Conservation (phyloP, 2,329 filamentous ascomycete species). For the Trichophyton schoenleinii region DNA sequence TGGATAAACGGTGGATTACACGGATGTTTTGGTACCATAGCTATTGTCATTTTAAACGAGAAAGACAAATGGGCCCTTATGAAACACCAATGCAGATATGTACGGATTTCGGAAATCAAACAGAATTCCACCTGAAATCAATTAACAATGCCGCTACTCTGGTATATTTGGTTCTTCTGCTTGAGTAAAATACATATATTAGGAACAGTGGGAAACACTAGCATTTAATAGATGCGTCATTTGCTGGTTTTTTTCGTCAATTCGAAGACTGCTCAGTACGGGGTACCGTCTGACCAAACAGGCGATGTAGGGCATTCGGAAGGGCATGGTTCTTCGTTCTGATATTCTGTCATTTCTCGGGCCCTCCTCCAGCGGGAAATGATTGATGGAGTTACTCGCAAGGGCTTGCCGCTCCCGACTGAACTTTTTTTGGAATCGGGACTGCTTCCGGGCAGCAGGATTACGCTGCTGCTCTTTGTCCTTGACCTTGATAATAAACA, state of each 20-base stretch:
- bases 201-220: background rate
- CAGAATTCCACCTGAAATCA: background rate
- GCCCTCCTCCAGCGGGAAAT: slow-evolving; percentile 13
- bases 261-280: background rate
- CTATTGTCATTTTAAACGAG: background rate
- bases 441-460: slow-evolving; percentile 18
- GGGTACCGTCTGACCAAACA: background rate
- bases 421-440: background rate
- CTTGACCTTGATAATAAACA: slow-evolving; percentile 5
- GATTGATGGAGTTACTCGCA: slow-evolving; percentile 10
- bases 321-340: background rate
- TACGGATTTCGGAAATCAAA: background rate
- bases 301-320: background rate
- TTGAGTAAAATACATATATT: background rate
- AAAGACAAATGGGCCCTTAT: background rate
- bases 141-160: background rate
- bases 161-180: too few species aligned
- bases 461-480: slow-evolving; percentile 20
- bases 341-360: background rate
- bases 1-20: background rate
- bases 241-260: too few species aligned
- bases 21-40: background rate
- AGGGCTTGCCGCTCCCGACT: background rate
- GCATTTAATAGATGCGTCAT: background rate
- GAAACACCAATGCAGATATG: background rate